These are phyloP conservation scores for Raffaelea deltoideospora DNA, from an alignment of 2,329 filamentous ascomycete genomes.

Conservation along the genomic window DNA sequence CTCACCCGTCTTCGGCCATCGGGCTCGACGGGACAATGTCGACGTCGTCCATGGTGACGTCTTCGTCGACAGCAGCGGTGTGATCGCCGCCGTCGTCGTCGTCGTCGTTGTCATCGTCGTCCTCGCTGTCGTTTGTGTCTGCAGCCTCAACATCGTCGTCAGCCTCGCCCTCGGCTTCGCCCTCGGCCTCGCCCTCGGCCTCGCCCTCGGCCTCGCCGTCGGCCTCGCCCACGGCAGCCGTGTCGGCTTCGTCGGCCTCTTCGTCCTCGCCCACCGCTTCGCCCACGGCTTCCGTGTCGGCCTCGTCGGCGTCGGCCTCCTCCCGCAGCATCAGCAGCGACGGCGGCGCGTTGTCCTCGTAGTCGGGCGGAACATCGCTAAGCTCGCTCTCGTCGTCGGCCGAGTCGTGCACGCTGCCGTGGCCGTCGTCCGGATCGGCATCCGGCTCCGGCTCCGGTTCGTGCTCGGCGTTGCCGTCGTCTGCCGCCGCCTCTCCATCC, in stretches of 20 bases:
- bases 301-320: constrained; percentile 8
- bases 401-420: constrained; percentile 46
- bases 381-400: constrained; percentile 57
- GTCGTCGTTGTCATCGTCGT: neutral
- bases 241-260: constrained; percentile 2
- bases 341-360: constrained; percentile 40
- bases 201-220: neutral
- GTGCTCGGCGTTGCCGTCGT: neutral
- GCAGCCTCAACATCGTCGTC: constrained; percentile 10
- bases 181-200: constrained; percentile 4
- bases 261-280: constrained; percentile 10
- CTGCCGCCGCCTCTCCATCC: constrained; percentile 10
- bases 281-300: constrained; percentile 15
- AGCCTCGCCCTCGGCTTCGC: constrained; percentile 4
- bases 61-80: too few relatives aligned
- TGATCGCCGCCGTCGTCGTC: constrained; percentile 1
- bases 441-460: constrained; percentile 9
- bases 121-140: neutral
- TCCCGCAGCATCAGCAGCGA: constrained; percentile 34
- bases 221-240: neutral
- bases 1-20: neutral
- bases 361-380: constrained; percentile 45
- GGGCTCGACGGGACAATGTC: neutral
- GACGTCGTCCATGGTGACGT: constrained; percentile 4
- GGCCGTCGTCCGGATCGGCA: constrained; percentile 13